Evolutionary conservation across 1,284 basidiomycete genomes (phyloP).

Genomic region (Xerocomus tenax): DNA sequence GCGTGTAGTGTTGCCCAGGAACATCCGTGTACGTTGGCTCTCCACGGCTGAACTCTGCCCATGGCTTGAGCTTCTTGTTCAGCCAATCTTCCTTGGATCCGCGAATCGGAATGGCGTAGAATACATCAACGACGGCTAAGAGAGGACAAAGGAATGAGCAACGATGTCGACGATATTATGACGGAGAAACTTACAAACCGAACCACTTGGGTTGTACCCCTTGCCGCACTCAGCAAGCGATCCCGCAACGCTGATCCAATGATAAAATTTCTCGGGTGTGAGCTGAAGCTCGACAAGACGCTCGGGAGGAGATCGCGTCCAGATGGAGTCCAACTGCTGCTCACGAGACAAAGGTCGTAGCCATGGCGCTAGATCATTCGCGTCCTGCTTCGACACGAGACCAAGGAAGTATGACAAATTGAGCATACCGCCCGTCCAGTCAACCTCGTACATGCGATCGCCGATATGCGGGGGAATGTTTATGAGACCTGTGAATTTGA

Average conservation of each 20-base stretch:
- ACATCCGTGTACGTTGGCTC: slow-evolving; percentile 20
- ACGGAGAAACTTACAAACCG: slow-evolving; percentile 18
- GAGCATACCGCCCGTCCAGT: slow-evolving; percentile 34
- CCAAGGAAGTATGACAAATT: slow-evolving; percentile 28
- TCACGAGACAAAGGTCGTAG: slow-evolving; percentile 14
- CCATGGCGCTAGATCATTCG: slow-evolving; percentile 11
- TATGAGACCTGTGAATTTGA: slow-evolving; percentile 35
- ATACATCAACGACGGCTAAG: slow-evolving; percentile 16
- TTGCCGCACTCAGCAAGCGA: slow-evolving; percentile 28
- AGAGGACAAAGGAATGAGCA: not conserved
- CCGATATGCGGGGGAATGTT: slow-evolving; percentile 37
- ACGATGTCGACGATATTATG: not conserved
- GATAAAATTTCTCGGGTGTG: slow-evolving; percentile 17
- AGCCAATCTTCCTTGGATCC: slow-evolving; percentile 22
- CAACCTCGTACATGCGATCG: slow-evolving; percentile 34
- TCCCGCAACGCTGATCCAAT: slow-evolving; percentile 23
- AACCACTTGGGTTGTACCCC: slow-evolving; percentile 15
- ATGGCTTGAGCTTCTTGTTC: slow-evolving; percentile 25
- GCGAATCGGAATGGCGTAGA: slow-evolving; percentile 21
- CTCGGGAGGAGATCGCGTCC: slow-evolving; percentile 18
- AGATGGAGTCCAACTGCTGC: slow-evolving; percentile 20
- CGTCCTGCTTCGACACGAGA: slow-evolving; percentile 18
- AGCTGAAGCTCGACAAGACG: slow-evolving; percentile 23
- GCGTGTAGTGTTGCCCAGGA: slow-evolving; percentile 24
- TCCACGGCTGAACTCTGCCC: slow-evolving; percentile 18